Conservation (phyloP, 768 basidiomycete genomes). For the Porphyrellus cyaneotinctus region DNA sequence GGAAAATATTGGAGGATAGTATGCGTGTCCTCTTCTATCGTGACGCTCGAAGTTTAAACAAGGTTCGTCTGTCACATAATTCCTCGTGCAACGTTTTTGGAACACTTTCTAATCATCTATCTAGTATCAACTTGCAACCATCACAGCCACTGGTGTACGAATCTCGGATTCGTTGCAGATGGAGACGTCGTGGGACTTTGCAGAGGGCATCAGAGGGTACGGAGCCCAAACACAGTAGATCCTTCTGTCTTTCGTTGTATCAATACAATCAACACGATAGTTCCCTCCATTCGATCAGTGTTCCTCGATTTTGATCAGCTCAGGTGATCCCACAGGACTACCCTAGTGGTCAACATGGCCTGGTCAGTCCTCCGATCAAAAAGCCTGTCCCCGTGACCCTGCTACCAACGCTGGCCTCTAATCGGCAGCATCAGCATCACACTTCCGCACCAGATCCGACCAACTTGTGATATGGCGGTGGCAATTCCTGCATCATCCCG, state of each 20-base stretch:
- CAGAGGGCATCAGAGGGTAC: conserved; percentile 88
- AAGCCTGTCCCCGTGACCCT: not conserved
- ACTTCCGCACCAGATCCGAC: not conserved
- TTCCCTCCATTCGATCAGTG: not conserved
- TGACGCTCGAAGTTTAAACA: conserved; percentile 92
- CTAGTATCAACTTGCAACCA: conserved; percentile 93
- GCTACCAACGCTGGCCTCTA: not conserved
- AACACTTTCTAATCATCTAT: not conserved
- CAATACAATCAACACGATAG: conserved; percentile 1
- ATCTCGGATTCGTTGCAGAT: conserved; percentile 77
- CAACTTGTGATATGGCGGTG: conserved; percentile 26
- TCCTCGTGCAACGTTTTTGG: not conserved
- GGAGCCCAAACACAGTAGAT: conserved; percentile 82
- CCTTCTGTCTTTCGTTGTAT: conserved; percentile 7
- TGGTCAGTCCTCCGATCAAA: not conserved
- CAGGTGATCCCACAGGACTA: not conserved
- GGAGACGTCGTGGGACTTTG: conserved; percentile 87
- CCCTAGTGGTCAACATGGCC: not conserved
- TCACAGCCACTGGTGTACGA: conserved; percentile 68
- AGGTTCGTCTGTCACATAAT: conserved; percentile 47
- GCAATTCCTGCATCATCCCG: conserved; percentile 17
- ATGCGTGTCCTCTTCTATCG: conserved; percentile 96
- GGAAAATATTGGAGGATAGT: conserved; percentile 72
- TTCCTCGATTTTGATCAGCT: not conserved
- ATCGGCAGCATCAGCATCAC: not conserved